Evolutionary conservation across 225 moss, liverwort and hornwort genomes (phyloP).

Genomic region (Sphagnum contortum): DNA sequence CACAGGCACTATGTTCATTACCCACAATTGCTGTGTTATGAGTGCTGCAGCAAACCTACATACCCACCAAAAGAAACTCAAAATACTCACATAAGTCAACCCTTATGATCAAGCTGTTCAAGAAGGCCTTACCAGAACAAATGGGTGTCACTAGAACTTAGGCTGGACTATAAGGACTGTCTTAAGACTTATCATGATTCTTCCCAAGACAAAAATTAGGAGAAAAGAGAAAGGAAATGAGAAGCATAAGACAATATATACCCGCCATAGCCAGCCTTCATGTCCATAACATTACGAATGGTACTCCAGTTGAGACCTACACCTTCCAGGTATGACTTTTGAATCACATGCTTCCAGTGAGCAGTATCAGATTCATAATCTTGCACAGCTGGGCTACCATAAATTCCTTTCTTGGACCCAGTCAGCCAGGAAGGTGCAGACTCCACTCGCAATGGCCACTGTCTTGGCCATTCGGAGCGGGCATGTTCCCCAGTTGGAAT

Average conservation of each 20-base stretch:
- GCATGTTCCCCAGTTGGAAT: constrained; percentile 44
- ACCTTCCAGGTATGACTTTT: constrained; percentile 58
- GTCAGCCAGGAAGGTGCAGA: constrained; percentile 61
- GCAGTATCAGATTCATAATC: constrained; percentile 45
- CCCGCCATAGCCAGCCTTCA: constrained; percentile 67
- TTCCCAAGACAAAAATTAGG: too few relatives aligned
- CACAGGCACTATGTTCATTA: constrained; percentile 71
- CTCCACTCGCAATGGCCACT: constrained; percentile 59
- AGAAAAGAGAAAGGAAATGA: too few relatives aligned
- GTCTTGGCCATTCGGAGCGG: constrained; percentile 57
- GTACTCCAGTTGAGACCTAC: constrained; percentile 54
- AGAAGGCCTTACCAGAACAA: too few relatives aligned
- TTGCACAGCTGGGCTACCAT: constrained; percentile 47
- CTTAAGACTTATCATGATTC: too few relatives aligned
- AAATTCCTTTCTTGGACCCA: constrained; percentile 53
- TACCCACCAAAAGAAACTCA: background rate
- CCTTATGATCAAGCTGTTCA: too few relatives aligned
- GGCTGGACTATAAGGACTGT: too few relatives aligned
- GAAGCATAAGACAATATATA: constrained; percentile 4
- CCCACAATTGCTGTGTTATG: constrained; percentile 65
- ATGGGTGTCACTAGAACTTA: too few relatives aligned
- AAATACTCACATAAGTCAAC: too few relatives aligned
- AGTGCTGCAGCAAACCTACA: constrained; percentile 71
- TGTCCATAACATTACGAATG: constrained; percentile 81
- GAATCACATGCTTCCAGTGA: constrained; percentile 70